Conservation (phyloP, 371 early-diverging fungal genomes). For the Parasitella parasitica region DNA sequence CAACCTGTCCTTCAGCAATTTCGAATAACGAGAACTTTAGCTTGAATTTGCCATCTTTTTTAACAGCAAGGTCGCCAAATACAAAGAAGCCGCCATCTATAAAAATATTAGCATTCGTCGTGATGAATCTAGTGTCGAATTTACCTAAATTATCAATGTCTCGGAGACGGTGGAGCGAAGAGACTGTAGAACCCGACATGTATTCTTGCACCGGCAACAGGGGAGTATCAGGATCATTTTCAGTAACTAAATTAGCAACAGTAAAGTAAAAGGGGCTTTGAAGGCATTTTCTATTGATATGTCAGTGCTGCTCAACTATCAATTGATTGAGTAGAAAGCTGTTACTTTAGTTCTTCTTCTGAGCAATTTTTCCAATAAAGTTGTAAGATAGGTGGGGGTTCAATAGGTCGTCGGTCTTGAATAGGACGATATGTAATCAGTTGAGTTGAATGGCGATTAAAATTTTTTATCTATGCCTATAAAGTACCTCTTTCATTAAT, state of each 20-base stretch:
- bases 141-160: slow-evolving; percentile 67
- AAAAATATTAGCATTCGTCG: neutral
- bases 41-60: slow-evolving; percentile 82
- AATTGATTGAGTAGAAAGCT: neutral
- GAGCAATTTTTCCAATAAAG: slow-evolving; percentile 36
- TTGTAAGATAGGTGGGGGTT: slow-evolving; percentile 52
- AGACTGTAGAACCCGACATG: slow-evolving; percentile 75
- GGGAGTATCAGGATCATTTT: slow-evolving; percentile 12
- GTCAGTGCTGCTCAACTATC: neutral
- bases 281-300: slow-evolving; percentile 36
- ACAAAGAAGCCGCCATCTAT: slow-evolving; percentile 89
- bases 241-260: slow-evolving; percentile 40
- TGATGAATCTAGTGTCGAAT: neutral
- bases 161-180: slow-evolving; percentile 78
- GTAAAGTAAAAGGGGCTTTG: slow-evolving; percentile 53
- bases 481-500: slow-evolving; percentile 41
- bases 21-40: slow-evolving; percentile 87
- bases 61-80: slow-evolving; percentile 89
- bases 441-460: neutral
- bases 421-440: neutral
- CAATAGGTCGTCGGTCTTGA: slow-evolving; percentile 48
- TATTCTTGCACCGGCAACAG: slow-evolving; percentile 23
- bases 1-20: slow-evolving; percentile 57
- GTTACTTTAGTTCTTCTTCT: slow-evolving; percentile 43
- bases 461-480: neutral